These are phyloP conservation scores for Mentha longifolia DNA, from an alignment of 257 asterid genomes.

Conservation along the genomic window DNA sequence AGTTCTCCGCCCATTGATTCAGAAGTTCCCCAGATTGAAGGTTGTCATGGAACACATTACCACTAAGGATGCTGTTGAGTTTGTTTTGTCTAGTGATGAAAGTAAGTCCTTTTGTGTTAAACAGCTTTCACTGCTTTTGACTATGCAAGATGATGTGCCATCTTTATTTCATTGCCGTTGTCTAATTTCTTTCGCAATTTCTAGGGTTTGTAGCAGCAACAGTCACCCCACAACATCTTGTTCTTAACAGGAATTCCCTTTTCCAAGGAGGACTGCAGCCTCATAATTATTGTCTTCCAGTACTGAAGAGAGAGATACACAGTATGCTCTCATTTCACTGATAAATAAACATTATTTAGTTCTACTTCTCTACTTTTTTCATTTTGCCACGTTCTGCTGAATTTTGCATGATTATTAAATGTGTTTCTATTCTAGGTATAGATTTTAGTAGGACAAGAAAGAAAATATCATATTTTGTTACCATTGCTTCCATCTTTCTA, in stretches of 20 bases:
- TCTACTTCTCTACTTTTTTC: neutral
- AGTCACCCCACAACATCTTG: constrained; percentile 95
- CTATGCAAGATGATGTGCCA: neutral
- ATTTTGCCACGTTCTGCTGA: neutral
- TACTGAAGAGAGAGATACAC: constrained; percentile 87
- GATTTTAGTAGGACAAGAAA: neutral
- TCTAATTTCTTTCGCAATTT: constrained; percentile 27
- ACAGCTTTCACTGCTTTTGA: neutral
- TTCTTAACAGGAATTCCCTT: constrained; percentile 87
- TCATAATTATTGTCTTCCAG: constrained; percentile 92
- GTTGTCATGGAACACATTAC: constrained; percentile 98
- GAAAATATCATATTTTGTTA: too few species aligned
- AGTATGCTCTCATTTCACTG: constrained; percentile 48
- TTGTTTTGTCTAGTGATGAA: constrained; percentile 77
- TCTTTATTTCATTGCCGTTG: neutral
- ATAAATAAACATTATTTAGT: neutral
- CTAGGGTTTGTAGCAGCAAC: constrained; percentile 93
- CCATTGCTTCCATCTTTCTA: neutral
- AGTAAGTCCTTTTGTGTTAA: constrained; percentile 42
- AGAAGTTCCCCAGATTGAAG: constrained; percentile 74
- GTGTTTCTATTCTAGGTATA: neutral
- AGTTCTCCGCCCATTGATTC: constrained; percentile 67
- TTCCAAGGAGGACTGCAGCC: constrained; percentile 96
- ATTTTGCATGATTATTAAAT: neutral
- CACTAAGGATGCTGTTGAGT: constrained; percentile 82